Evolutionary conservation across 2,329 filamentous ascomycete species (phyloP).

Genomic region (Colletotrichum navitas): DNA sequence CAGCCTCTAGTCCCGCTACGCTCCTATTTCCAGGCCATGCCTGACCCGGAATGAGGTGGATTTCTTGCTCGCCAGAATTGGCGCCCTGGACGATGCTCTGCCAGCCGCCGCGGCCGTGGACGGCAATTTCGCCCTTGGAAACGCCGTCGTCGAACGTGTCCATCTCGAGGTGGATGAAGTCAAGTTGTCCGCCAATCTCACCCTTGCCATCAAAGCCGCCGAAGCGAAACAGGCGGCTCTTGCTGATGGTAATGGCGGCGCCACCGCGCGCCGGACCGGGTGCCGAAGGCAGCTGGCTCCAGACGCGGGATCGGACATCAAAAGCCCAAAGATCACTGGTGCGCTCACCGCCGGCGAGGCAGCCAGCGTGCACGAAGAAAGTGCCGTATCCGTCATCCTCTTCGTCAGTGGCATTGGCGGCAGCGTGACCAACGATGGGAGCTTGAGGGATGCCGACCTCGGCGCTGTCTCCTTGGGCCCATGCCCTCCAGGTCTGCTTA

Average conservation of each 20-base stretch:
- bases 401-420: slow-evolving; percentile 69
- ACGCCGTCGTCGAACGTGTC: slow-evolving; percentile 66
- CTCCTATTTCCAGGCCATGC: slow-evolving; percentile 66
- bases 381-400: slow-evolving; percentile 74
- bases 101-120: slow-evolving; percentile 67
- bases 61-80: slow-evolving; percentile 50
- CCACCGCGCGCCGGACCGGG: slow-evolving; percentile 77
- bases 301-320: slow-evolving; percentile 71
- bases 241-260: slow-evolving; percentile 73
- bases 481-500: slow-evolving; percentile 65
- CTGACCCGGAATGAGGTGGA: slow-evolving; percentile 51
- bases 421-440: slow-evolving; percentile 69
- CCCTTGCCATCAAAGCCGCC: slow-evolving; percentile 81
- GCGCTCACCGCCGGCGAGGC: slow-evolving; percentile 71
- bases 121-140: slow-evolving; percentile 61
- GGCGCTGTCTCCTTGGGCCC: slow-evolving; percentile 67
- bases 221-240: slow-evolving; percentile 79
- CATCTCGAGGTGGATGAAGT: slow-evolving; percentile 72
- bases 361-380: slow-evolving; percentile 83
- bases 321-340: slow-evolving; percentile 83
- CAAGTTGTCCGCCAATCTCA: slow-evolving; percentile 79
- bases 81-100: slow-evolving; percentile 61
- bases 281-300: slow-evolving; percentile 76
- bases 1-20: slow-evolving; percentile 65
- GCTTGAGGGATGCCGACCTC: slow-evolving; percentile 70